Base-by-base conservation (phyloP, 805 yeast genomes). In the Lachancea nothofagi region DNA sequence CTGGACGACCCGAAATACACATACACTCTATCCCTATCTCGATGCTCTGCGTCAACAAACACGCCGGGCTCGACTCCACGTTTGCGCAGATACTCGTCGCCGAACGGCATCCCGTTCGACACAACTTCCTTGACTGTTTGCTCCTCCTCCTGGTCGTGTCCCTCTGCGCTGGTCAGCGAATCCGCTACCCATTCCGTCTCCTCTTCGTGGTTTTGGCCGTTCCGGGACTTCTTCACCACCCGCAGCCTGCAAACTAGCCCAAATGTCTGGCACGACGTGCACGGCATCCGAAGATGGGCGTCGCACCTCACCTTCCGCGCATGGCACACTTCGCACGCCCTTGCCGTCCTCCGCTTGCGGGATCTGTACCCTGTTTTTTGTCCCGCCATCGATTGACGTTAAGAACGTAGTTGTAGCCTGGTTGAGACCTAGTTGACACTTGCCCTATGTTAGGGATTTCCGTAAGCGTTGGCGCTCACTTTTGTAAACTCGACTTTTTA, bases 241-340 rank as follows among this genome's bases (percentile, higher is more conserved):
- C 41, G 30, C 26, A 38, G 41, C 19, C 41, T 28, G 30, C 41
- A 38, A 18, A 38, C 36, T 5, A 38, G 36, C 13, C 41, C 41
- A 25, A 38, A 38, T 8, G 41, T 29, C 32, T 38, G 41, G 36
- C 41, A 38, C 21, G 41, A 38, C 8, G 33, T 38, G 41, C 41
- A 38, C 5, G 41, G 41, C 36, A 38, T 21, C 13, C 41, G 30
- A 15, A 31, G 17, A 20, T 31, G 25, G 10, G 41, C 41, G 18
- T 38, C 41, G 24, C 41, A 38, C 8, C 41, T 33, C 27, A 38
- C 41, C 25, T 38, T 38, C 9, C 41, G 29, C 18, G 33, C 41
- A 21, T 38, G 41, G 21, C 41, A 38, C 29, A 38, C 41, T 32
- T 38, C 41, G 21, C 41, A 38, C 12, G 41, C 41, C 14, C 41